Conservation (phyloP, 495 filamentous ascomycete genomes). For the Cladorrhinum samala region DNA sequence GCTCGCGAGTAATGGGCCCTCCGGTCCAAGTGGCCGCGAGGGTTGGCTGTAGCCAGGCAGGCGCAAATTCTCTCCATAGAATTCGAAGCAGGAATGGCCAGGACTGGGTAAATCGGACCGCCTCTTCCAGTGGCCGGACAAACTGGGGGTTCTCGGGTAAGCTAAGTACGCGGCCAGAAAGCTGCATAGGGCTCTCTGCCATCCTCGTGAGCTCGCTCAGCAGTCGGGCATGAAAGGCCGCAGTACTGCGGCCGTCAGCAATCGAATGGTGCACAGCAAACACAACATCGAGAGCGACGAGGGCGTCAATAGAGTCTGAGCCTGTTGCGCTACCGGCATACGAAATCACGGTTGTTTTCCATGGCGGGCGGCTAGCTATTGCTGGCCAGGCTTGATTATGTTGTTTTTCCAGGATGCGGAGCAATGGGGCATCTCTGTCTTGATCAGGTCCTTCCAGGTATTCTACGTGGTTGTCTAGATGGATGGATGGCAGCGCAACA, state of each 20-base stretch:
- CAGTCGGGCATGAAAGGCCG: conserved; percentile 28
- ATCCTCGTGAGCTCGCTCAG: conserved; percentile 20
- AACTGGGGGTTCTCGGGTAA: background rate
- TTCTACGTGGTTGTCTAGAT: conserved; percentile 27
- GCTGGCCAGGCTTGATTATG: conserved; percentile 24
- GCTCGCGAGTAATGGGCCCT: conserved; percentile 16
- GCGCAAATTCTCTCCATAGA: conserved; percentile 19
- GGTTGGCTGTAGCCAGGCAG: conserved; percentile 9
- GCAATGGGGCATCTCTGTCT: conserved; percentile 13
- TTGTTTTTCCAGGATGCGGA: conserved; percentile 12
- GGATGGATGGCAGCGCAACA: conserved; percentile 19
- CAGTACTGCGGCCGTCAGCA: conserved; percentile 30
- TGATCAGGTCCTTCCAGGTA: conserved; percentile 7
- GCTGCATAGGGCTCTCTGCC: conserved; percentile 1
- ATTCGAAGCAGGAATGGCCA: conserved; percentile 18
- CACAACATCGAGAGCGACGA: conserved; percentile 21
- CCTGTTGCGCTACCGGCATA: too few species aligned
- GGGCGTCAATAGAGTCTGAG: too few species aligned
- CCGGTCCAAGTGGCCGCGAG: conserved; percentile 23
- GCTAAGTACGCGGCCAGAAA: conserved; percentile 11
- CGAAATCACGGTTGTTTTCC: conserved; percentile 27
- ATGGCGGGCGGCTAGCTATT: conserved; percentile 21
- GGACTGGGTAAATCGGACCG: conserved; percentile 23
- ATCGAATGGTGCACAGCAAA: conserved; percentile 31
- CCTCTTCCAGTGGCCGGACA: conserved; percentile 16